phyloP scores from a whole-genome alignment of 2,329 filamentous ascomycete genomes.

The Coniochaeta sp. region DNA sequence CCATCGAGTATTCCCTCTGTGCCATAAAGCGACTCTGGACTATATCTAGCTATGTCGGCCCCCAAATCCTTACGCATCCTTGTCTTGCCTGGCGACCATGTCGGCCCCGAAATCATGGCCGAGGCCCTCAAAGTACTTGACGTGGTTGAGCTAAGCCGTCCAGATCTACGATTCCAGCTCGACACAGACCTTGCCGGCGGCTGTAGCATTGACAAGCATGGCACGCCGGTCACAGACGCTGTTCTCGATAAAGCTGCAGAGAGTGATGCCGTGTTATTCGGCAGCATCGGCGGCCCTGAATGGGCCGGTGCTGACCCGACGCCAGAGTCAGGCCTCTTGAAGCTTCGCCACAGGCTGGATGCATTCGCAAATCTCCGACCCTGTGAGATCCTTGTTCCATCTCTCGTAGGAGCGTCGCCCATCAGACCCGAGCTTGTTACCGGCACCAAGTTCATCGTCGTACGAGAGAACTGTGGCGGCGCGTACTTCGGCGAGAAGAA shows the following conservation, averaged over 20 bases:
- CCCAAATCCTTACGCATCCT: slow-evolving; percentile 23
- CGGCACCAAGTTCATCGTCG: slow-evolving; percentile 40
- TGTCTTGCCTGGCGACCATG: slow-evolving; percentile 38
- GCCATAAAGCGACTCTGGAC: background rate
- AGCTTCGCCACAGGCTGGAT: slow-evolving; percentile 30
- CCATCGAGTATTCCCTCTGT: background rate
- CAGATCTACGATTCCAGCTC: slow-evolving; percentile 21
- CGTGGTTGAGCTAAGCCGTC: slow-evolving; percentile 25
- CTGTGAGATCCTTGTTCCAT: slow-evolving; percentile 36
- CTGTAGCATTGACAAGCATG: slow-evolving; percentile 35
- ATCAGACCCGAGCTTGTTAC: slow-evolving; percentile 35
- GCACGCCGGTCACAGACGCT: slow-evolving; percentile 33
- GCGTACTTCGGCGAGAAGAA: slow-evolving; percentile 42
- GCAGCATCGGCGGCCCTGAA: slow-evolving; percentile 39
- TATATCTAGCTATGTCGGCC: background rate
- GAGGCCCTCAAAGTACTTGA: slow-evolving; percentile 40
- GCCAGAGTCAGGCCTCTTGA: slow-evolving; percentile 36
- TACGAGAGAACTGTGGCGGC: slow-evolving; percentile 43
- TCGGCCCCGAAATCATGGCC: slow-evolving; percentile 38
- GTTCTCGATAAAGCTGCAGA: slow-evolving; percentile 31
- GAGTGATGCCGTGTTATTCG: slow-evolving; percentile 39
- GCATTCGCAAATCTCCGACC: slow-evolving; percentile 45
- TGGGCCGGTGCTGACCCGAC: slow-evolving; percentile 32
- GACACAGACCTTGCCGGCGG: slow-evolving; percentile 20
- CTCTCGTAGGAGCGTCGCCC: slow-evolving; percentile 26